A percentile compares a stretch with the other conserved stretches of the same genome.
These are phyloP conservation scores for Naganishia albida DNA, from an alignment of 1,284 basidiomycete species.

Conservation along the genomic window DNA sequence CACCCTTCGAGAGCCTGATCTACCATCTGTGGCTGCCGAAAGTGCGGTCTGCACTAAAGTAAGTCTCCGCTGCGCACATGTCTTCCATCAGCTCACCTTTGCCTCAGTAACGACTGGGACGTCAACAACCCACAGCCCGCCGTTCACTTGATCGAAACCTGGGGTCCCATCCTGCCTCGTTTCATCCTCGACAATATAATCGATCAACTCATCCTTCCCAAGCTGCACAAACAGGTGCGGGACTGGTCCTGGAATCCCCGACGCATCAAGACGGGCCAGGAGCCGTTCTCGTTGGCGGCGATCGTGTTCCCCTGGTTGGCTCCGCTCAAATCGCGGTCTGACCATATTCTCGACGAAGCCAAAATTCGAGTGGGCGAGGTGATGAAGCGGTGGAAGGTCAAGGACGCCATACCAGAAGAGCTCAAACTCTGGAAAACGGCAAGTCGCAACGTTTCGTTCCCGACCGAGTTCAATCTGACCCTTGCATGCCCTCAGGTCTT, in stretches of 20 bases:
- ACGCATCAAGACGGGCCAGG: conserved; percentile 35
- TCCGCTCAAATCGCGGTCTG: conserved; percentile 74
- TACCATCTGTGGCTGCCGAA: conserved; percentile 92
- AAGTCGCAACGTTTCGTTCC: conserved; percentile 48
- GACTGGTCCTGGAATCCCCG: conserved; percentile 69
- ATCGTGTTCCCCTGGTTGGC: conserved; percentile 97
- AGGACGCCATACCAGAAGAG: conserved; percentile 73
- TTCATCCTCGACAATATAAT: conserved; percentile 94
- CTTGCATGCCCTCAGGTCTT: conserved; percentile 70
- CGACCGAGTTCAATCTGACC: not conserved
- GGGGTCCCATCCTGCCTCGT: conserved; percentile 80
- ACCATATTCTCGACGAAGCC: conserved; percentile 78
- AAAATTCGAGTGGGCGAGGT: conserved; percentile 77
- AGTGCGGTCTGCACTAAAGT: conserved; percentile 84
- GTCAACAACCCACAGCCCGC: conserved; percentile 71
- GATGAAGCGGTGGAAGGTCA: conserved; percentile 74
- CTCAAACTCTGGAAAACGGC: conserved; percentile 78
- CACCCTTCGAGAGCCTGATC: conserved; percentile 87
- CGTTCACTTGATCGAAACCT: conserved; percentile 80
- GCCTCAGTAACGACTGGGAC: conserved; percentile 77
- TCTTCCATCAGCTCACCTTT: conserved; percentile 16
- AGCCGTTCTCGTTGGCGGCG: conserved; percentile 63
- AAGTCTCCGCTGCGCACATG: conserved; percentile 38
- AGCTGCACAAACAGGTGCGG: conserved; percentile 78
- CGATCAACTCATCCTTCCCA: conserved; percentile 92